Evolutionary conservation across 2,329 filamentous ascomycete genomes (phyloP).

Genomic region (Stylonectria norvegica): DNA sequence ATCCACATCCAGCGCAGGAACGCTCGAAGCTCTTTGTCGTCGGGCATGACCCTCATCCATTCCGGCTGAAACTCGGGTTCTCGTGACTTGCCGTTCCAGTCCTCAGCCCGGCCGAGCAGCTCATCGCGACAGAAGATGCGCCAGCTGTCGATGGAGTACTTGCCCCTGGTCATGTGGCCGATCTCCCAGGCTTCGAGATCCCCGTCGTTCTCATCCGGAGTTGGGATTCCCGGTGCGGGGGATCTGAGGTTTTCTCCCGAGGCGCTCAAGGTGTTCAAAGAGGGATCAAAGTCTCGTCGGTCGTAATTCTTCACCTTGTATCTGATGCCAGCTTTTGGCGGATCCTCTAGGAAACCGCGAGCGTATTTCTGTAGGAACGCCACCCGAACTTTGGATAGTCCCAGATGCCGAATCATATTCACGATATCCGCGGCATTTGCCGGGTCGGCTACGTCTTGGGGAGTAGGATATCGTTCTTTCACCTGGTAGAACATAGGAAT

Average conservation of each 20-base stretch:
- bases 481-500: constrained; percentile 72
- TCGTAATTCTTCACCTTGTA: constrained; percentile 52
- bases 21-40: constrained; percentile 85
- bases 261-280: neutral
- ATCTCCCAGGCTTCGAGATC: constrained; percentile 68
- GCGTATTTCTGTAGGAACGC: constrained; percentile 68
- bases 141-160: constrained; percentile 86
- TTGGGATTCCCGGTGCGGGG: neutral
- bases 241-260: neutral
- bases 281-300: constrained; percentile 29
- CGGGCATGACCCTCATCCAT: constrained; percentile 81
- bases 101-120: constrained; percentile 61
- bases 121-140: constrained; percentile 87
- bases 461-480: constrained; percentile 65
- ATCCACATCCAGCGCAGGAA: constrained; percentile 92
- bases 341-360: constrained; percentile 60
- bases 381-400: constrained; percentile 66
- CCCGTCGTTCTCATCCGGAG: constrained; percentile 5
- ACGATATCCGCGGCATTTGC: constrained; percentile 50
- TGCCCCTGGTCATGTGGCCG: constrained; percentile 76
- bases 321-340: constrained; percentile 57
- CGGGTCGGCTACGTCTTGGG: constrained; percentile 56
- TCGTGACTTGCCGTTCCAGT: constrained; percentile 61
- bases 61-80: constrained; percentile 68
- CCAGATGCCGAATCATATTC: constrained; percentile 64